Conservation (phyloP, 2,329 filamentous ascomycete genomes). For the Aspergillus novofumigatus region DNA sequence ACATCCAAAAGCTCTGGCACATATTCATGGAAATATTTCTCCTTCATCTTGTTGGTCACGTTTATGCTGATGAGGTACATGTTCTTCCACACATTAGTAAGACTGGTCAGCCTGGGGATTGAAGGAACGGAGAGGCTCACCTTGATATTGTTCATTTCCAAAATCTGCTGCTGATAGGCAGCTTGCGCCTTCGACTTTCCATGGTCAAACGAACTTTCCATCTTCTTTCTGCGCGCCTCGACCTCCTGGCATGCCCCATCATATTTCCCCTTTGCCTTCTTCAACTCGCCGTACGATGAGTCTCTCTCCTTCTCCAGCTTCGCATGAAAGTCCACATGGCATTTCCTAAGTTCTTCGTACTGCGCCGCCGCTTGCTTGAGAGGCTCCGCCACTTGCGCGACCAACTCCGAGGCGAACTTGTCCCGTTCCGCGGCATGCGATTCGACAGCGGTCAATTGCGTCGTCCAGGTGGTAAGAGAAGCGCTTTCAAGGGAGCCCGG, state of each 20-base stretch:
- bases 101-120: no score
- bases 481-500: constrained; percentile 95
- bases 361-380: constrained; percentile 68
- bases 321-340: constrained; percentile 79
- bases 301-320: constrained; percentile 91
- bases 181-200: constrained; percentile 83
- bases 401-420: constrained; percentile 71
- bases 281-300: constrained; percentile 73
- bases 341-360: constrained; percentile 90
- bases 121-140: constrained; percentile 14
- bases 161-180: constrained; percentile 84
- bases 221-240: constrained; percentile 90
- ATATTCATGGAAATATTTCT: constrained; percentile 96
- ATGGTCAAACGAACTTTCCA: constrained; percentile 83
- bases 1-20: constrained; percentile 90
- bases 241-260: constrained; percentile 91
- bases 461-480: constrained; percentile 94
- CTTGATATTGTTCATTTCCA: constrained; percentile 96
- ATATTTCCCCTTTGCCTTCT: constrained; percentile 90
- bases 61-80: constrained; percentile 96
- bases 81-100: constrained; percentile 54
- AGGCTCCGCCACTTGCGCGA: constrained; percentile 79
- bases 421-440: constrained; percentile 85
- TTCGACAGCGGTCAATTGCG: constrained; percentile 87
- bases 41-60: constrained; percentile 95